Percentiles rank a stretch among this genome's conserved stretches.
These are phyloP conservation scores for Cystobasidium slooffiae DNA, from an alignment of 1,284 basidiomycete species.

Conservation along the genomic window DNA sequence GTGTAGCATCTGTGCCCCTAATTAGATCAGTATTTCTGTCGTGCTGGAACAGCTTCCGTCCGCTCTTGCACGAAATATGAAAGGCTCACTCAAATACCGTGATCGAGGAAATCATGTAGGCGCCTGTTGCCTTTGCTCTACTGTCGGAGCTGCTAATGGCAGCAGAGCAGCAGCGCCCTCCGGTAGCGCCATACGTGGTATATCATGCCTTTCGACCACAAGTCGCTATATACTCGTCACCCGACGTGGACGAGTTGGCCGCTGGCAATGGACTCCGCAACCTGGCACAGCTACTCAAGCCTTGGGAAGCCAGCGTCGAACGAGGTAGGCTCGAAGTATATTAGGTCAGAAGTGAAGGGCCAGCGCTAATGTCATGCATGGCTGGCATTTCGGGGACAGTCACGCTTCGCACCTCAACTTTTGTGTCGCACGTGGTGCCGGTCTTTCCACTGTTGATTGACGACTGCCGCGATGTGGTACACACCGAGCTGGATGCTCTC, in stretches of 20 bases:
- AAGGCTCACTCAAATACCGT: too few relatives aligned
- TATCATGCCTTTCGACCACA: slow-evolving; percentile 45
- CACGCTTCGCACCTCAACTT: slow-evolving; percentile 41
- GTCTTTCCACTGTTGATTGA: slow-evolving; percentile 35
- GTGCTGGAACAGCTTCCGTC: too few relatives aligned
- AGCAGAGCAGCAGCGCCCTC: slow-evolving; percentile 37
- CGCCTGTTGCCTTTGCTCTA: slow-evolving; percentile 12
- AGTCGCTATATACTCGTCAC: slow-evolving; percentile 45
- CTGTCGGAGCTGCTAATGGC: slow-evolving; percentile 23
- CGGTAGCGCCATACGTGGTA: slow-evolving; percentile 37
- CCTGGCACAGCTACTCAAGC: slow-evolving; percentile 46
- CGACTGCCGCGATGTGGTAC: slow-evolving; percentile 29
- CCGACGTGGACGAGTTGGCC: slow-evolving; percentile 45
- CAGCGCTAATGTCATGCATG: background rate
- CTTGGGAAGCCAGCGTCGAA: slow-evolving; percentile 44
- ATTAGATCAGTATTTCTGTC: too few relatives aligned
- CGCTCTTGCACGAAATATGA: too few relatives aligned
- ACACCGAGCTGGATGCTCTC: slow-evolving; percentile 43
- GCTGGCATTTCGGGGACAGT: slow-evolving; percentile 9
- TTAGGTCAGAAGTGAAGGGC: background rate
- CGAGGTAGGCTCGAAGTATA: background rate
- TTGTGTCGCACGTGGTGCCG: slow-evolving; percentile 39
- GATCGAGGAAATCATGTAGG: too few relatives aligned
- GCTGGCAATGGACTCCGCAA: slow-evolving; percentile 44
- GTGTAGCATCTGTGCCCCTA: too few relatives aligned